Conservation (phyloP, 352 stramenopile species). For the Blastocystis sp. region DNA sequence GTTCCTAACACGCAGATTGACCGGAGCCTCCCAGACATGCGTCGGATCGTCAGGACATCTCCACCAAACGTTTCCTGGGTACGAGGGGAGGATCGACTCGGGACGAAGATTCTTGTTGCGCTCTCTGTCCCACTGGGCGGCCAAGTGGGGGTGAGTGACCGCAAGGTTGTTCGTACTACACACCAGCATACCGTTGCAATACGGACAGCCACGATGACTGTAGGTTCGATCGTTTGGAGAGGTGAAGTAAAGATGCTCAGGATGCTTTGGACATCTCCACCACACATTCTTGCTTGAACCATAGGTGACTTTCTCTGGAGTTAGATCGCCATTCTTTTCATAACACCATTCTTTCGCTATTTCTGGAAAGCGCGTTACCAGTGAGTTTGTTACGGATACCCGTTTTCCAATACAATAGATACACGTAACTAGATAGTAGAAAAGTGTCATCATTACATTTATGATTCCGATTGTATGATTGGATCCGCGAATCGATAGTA, state of each 20-base stretch:
- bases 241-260: conserved; percentile 7
- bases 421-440: conserved; percentile 21
- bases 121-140: not conserved
- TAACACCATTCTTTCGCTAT: conserved; percentile 41
- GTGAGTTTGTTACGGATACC: conserved; percentile 45
- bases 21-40: conserved; percentile 22
- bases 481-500: not conserved
- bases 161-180: conserved; percentile 38
- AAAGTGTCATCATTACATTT: not conserved
- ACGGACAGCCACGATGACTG: conserved; percentile 16
- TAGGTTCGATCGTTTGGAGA: conserved; percentile 51
- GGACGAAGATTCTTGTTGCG: not conserved
- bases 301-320: conserved; percentile 23
- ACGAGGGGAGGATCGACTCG: conserved; percentile 6
- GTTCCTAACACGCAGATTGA: conserved; percentile 15
- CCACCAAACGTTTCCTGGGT: conserved; percentile 54
- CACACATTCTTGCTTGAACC: conserved; percentile 21
- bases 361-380: not conserved
- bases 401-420: conserved; percentile 9
- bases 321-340: conserved; percentile 22
- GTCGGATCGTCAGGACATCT: not conserved
- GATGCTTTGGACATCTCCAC: conserved; percentile 20
- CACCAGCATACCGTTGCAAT: conserved; percentile 3
- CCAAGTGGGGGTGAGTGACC: not conserved
- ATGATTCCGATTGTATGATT: conserved; percentile 9